Evolutionary conservation across 2,329 filamentous ascomycete genomes (phyloP), one percentile per base, ranked within the genome.

Genomic region (Exutisphaerella laricina): DNA sequence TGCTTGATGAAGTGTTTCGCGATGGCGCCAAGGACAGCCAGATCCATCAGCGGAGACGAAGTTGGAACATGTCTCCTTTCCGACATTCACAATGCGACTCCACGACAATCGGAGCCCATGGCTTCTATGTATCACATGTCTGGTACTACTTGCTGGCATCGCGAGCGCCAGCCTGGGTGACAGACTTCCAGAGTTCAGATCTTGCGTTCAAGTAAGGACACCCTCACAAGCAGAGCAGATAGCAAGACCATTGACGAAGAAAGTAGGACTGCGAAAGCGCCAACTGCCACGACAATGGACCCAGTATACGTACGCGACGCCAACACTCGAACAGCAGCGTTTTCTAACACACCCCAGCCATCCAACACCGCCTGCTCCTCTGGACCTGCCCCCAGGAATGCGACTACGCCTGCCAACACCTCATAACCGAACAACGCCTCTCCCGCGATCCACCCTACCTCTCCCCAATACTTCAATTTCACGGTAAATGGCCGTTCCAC

Each of bases 401-500:
- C 79, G 89, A 98, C 73, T 94, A 98, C 72, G 84, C 86, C 48
- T 98, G 92, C 73, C 92, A 98, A 66, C 90, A 94, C 73, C 84
- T 95, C 64, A 75, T 94, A 47, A 97, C 92, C 43, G 68, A 78
- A 56, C 69, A 70, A 45, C 87, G 90, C 51, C 68, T 88, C 53
- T 70, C 77, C 18, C 71, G 77, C 50, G 76, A 79, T 47, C 77
- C 78, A 23, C 78, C 78, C 1, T 80, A 81, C 70, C 69, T 78
- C 50, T 66, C 79, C 21, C 77, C 81, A 8, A 67, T 96, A 37
- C 82, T 90, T 43, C 92, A 98, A 69, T 98, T 89, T 73, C 88
- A 98, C 70, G 92, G 92, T 22, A 98, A 98, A 77, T 98, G 92
- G 92, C 92, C 92, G 28, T 98, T 98, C 70, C 74, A 82, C 65